phyloP scores from a whole-genome alignment of 441 rosid genomes.

The Heliophila coronopifolia region DNA sequence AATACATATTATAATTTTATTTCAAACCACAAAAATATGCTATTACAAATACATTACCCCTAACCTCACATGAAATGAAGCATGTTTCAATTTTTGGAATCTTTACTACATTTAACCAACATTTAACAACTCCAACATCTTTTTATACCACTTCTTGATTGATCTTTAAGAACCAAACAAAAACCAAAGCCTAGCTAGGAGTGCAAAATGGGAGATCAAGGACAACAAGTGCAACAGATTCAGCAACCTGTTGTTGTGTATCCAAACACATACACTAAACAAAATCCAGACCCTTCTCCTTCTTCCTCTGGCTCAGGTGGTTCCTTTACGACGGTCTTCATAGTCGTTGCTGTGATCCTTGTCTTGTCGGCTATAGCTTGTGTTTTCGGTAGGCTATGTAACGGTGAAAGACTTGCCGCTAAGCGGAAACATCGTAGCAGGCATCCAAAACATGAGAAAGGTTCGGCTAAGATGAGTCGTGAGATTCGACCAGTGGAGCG shows the following conservation, averaged over 20 bases:
- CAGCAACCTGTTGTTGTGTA: conserved; percentile 50
- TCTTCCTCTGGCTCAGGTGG: conserved; percentile 39
- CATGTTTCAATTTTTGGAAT: conserved; percentile 32
- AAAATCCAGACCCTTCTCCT: conserved; percentile 31
- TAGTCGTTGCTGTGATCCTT: conserved; percentile 46
- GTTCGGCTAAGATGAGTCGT: conserved; percentile 26
- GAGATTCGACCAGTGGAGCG: conserved; percentile 32
- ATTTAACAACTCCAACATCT: conserved; percentile 14
- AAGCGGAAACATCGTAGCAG: conserved; percentile 23
- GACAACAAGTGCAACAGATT: conserved; percentile 32
- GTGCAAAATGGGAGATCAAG: conserved; percentile 38
- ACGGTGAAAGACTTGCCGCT: conserved; percentile 28
- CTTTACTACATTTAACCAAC: conserved; percentile 35
- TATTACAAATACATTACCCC: conserved; percentile 12
- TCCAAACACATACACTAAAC: conserved; percentile 45
- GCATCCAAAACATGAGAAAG: conserved; percentile 28
- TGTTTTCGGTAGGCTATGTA: conserved; percentile 52
- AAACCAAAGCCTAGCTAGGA: not conserved
- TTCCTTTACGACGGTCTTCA: conserved; percentile 52
- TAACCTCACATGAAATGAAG: conserved; percentile 24
- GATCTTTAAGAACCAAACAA: conserved; percentile 1
- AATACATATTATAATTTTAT: not conserved
- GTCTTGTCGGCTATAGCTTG: conserved; percentile 52
- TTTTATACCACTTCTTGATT: conserved; percentile 14
- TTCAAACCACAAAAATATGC: conserved; percentile 6